Percentiles rank a stretch among this genome's conserved stretches.
Conservation (phyloP, 768 basidiomycete species). For the Tephrocybe sp. region DNA sequence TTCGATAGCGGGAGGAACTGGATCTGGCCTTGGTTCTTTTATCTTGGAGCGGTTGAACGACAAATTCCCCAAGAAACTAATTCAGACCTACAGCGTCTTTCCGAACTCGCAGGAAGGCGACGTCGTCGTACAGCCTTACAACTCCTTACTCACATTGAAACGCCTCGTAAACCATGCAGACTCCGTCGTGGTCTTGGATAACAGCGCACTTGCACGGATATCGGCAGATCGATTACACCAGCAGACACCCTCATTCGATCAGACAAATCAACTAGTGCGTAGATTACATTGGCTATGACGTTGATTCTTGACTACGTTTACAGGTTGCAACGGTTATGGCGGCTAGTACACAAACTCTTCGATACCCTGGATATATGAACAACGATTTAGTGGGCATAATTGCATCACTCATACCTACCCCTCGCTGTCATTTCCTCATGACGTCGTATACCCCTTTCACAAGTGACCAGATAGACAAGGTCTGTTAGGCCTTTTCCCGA, state of each 20-base stretch:
- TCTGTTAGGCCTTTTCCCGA: conserved; percentile 21
- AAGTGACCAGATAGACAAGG: conserved; percentile 95
- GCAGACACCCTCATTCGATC: conserved; percentile 86
- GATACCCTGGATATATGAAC: conserved; percentile 99
- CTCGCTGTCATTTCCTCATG: conserved; percentile 97
- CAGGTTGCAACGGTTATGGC: conserved; percentile 98
- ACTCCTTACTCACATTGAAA: conserved; percentile 90
- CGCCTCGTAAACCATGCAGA: conserved; percentile 95
- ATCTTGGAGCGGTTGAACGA: conserved; percentile 95
- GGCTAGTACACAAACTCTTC: conserved; percentile 93
- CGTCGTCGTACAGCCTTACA: conserved; percentile 98
- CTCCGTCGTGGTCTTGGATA: conserved; percentile 95
- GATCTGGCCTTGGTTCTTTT: conserved; percentile 98
- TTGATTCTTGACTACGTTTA: background rate
- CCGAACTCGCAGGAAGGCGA: conserved; percentile 93
- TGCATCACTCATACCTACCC: conserved; percentile 94
- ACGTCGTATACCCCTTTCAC: conserved; percentile 99
- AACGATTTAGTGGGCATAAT: conserved; percentile 98
- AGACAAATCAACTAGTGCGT: conserved; percentile 86
- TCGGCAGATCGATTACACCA: conserved; percentile 90
- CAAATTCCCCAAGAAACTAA: conserved; percentile 97
- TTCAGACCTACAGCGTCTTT: conserved; percentile 99
- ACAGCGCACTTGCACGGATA: conserved; percentile 90
- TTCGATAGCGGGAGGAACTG: conserved; percentile 98
- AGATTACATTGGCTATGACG: background rate